Base-by-base conservation (phyloP, 345 rosid species). In the Gossypium australe region DNA sequence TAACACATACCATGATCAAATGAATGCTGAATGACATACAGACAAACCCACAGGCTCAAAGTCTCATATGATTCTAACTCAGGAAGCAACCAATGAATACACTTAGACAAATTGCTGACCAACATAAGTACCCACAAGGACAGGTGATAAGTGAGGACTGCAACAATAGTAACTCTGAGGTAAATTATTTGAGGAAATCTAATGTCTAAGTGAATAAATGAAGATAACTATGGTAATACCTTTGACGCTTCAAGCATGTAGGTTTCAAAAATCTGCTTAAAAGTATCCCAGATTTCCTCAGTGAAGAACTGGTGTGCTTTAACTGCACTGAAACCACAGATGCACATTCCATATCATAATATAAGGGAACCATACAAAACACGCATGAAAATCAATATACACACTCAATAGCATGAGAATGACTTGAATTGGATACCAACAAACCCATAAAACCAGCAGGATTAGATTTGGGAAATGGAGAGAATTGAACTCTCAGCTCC, bases 401-500 rank as follows among this genome's bases (percentile, higher is more conserved):
- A 61, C 59, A 41, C 57, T 20, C 20, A 49, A 63, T 73, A 10
- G 38, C 48, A 38, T 52, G 29, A 58, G 18, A n/a, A 24, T 27
- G 71, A 67, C 34, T 45, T 11, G 48, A 38, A 70, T 29, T 51
- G 38, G 49, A 64, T 51, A 55, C 16, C 59, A 47, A 72, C 65
- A 70, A 78, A 13, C 70, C 49, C 61, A 76, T 51, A 64, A 2
- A 70, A 71, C 34, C 59, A 74, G 56, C 74, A 70, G 34, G 17
- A 74, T 58, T 38, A 71, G 70, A 78, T 76, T 83, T 83, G 94
- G 97, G 97, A 87, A 87, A 92, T 88, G 97, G 93, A 92, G 94
- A 92, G 97, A 88, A 80, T 92, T 84, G 99, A 95, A 95, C 99
- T 95, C 98, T 90, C 98, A 93, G 88, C 97, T 91, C 86, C 80